phyloP scores from a whole-genome alignment of 192 early-diverging fungal species.

The Podila verticillata region DNA sequence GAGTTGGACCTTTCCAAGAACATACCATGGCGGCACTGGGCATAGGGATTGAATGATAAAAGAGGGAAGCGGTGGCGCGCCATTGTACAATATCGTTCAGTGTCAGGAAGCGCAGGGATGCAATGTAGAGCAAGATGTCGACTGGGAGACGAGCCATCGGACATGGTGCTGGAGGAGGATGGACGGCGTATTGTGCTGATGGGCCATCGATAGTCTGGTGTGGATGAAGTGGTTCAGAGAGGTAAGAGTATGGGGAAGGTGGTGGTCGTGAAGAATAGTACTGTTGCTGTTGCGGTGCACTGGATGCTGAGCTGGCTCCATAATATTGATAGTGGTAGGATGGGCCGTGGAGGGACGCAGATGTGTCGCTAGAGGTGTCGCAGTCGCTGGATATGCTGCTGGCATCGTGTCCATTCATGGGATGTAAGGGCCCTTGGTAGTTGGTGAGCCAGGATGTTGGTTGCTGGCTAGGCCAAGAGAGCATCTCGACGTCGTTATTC shows the following conservation, averaged over 20 bases:
- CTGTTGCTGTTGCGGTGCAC: neutral
- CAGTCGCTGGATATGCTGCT: neutral
- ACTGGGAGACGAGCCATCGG: slow-evolving; percentile 28
- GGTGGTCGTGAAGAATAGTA: slow-evolving; percentile 1
- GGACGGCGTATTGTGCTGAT: neutral
- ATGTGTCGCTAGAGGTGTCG: neutral
- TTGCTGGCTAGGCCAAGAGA: neutral
- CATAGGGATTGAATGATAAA: slow-evolving; percentile 37
- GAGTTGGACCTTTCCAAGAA: neutral
- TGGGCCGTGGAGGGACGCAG: neutral
- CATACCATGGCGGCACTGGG: slow-evolving; percentile 37
- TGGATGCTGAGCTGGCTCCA: neutral
- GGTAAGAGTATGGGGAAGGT: neutral
- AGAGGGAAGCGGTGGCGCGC: slow-evolving; percentile 33
- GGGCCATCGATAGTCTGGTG: neutral
- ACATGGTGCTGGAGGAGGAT: neutral
- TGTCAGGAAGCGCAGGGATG: slow-evolving; percentile 29
- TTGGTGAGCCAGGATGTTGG: neutral
- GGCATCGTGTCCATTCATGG: neutral
- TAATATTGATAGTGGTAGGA: neutral
- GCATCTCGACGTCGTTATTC: neutral
- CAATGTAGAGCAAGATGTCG: slow-evolving; percentile 44
- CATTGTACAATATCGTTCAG: slow-evolving; percentile 44
- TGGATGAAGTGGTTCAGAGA: neutral
- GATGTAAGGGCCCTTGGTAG: too few relatives aligned